phyloP scores from a whole-genome alignment of 768 basidiomycete genomes.

The Suillus subalutaceus region DNA sequence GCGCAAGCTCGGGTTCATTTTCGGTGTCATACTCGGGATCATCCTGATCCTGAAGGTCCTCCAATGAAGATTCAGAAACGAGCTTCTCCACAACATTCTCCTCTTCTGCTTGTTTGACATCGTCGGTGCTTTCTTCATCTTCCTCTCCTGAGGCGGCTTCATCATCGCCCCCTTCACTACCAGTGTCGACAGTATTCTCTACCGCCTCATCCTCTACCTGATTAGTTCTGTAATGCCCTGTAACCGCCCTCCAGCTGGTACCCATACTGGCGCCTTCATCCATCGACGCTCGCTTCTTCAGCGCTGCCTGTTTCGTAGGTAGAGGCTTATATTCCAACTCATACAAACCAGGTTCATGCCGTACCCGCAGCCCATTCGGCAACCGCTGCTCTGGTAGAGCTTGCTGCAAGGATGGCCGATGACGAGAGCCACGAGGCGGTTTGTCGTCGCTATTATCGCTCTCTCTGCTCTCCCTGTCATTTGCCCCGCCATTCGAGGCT shows the following conservation, averaged over 20 bases:
- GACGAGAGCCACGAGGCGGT: neutral
- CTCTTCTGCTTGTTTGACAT: conserved; percentile 3
- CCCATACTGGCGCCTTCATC: neutral
- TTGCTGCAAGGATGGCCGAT: neutral
- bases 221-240: neutral
- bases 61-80: neutral
- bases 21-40: conserved; percentile 14
- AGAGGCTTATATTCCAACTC: conserved; percentile 31
- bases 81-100: neutral
- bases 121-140: conserved; percentile 5
- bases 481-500: neutral
- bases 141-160: neutral
- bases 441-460: neutral
- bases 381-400: neutral
- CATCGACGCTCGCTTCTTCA: conserved; percentile 22
- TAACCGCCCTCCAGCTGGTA: neutral
- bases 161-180: neutral
- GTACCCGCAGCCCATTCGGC: conserved; percentile 6
- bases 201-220: neutral
- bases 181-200: neutral
- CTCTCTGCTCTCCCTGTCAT: neutral
- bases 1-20: conserved; percentile 5
- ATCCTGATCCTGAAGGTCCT: conserved; percentile 13
- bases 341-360: conserved; percentile 17
- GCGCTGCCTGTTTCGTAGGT: conserved; percentile 29